These are phyloP conservation scores for Vicia villosa DNA, from an alignment of 306 rosid genomes.

Conservation along the genomic window DNA sequence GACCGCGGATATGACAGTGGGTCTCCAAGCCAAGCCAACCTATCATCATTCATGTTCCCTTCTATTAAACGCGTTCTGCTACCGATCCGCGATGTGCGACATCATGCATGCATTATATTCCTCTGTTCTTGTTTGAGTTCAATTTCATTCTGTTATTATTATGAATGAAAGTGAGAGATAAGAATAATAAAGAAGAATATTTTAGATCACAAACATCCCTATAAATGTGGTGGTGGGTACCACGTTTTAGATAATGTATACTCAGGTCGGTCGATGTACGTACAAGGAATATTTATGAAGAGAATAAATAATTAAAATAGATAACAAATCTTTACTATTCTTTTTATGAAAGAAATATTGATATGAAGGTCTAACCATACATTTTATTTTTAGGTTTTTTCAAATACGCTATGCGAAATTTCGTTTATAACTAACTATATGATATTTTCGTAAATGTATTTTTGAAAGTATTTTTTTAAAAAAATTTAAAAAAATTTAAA, in stretches of 20 bases:
- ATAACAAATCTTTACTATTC: not conserved
- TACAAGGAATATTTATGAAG: not conserved
- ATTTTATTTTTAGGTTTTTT: too few relatives aligned
- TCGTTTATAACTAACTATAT: too few relatives aligned
- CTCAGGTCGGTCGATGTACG: not conserved
- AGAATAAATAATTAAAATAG: not conserved
- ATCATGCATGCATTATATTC: not conserved
- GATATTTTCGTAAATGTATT: too few relatives aligned
- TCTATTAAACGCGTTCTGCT: not conserved
- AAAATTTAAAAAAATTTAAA: too few relatives aligned
- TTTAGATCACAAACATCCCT: slow-evolving; percentile 1
- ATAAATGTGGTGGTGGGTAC: slow-evolving; percentile 1
- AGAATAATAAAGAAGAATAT: not conserved
- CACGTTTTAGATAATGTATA: not conserved
- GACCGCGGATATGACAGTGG: not conserved
- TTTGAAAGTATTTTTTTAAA: too few relatives aligned
- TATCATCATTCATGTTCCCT: not conserved
- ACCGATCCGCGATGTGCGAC: slow-evolving; percentile 1
- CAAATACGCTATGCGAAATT: too few relatives aligned
- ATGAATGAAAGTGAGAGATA: not conserved
- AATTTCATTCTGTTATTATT: too few relatives aligned
- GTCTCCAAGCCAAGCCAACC: slow-evolving; percentile 1
- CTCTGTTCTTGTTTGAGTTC: not conserved
- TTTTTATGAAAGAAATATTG: too few relatives aligned
- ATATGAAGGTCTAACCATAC: too few relatives aligned